Percentiles rank a stretch among this genome's conserved stretches.
These are phyloP conservation scores for Amoebophrya sp. DNA, from an alignment of 169 alveolate species.

Conservation along the genomic window DNA sequence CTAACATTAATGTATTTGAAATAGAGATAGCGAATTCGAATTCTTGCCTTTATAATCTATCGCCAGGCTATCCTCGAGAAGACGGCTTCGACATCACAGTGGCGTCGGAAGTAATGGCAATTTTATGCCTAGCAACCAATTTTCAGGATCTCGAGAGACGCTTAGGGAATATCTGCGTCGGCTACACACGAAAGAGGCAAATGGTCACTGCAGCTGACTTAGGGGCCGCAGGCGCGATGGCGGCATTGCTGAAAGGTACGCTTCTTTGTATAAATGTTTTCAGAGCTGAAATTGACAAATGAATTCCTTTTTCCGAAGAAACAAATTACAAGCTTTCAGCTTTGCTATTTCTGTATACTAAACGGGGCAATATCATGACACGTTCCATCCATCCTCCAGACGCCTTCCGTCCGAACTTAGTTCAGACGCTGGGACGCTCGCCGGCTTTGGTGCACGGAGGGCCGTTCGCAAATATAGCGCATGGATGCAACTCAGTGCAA, in stretches of 20 bases:
- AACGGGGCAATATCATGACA: too few species aligned
- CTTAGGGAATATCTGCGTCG: slow-evolving; percentile 18
- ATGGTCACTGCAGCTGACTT: slow-evolving; percentile 31
- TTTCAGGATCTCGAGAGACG: slow-evolving; percentile 26
- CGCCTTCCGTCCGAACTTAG: slow-evolving; percentile 29
- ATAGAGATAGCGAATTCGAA: too few species aligned
- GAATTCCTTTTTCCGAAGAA: too few species aligned
- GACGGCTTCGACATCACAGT: neutral
- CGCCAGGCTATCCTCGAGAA: neutral
- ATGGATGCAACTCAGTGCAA: slow-evolving; percentile 26
- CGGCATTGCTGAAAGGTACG: slow-evolving; percentile 30
- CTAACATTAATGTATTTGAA: too few species aligned
- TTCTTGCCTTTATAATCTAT: too few species aligned
- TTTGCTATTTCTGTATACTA: too few species aligned
- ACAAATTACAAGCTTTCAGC: too few species aligned
- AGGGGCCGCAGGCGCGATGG: slow-evolving; percentile 30
- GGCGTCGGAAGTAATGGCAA: slow-evolving; percentile 36
- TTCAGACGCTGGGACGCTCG: slow-evolving; percentile 37
- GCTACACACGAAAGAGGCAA: neutral
- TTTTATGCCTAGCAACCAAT: slow-evolving; percentile 20
- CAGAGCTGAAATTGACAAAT: too few species aligned
- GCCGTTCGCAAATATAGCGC: slow-evolving; percentile 41
- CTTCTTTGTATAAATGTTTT: too few species aligned
- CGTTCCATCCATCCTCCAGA: too few species aligned
- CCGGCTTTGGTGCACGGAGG: slow-evolving; percentile 38